Evolutionary conservation across 169 alveolate species (phyloP), one percentile per base, ranked within the genome.

Genomic region (Plasmodium inui): DNA sequence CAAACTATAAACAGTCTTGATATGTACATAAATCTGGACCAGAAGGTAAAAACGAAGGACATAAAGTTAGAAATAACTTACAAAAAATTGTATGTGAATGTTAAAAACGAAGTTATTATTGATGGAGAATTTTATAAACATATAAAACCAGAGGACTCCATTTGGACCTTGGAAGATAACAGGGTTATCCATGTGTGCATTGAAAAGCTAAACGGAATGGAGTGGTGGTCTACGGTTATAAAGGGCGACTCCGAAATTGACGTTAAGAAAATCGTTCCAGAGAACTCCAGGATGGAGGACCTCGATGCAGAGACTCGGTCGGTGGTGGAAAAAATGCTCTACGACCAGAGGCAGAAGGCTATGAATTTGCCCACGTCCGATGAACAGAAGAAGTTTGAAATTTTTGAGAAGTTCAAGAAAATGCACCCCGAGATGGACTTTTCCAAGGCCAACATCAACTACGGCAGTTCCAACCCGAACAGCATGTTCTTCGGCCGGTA

Each of bases 351-450:
- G 92, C 98, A 96, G 85, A 98, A 98, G 97, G 98, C 97, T 30
- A 96, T 94, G 97, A 99, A 99, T 55, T 85, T 98, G 50, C 99
- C 99, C 17, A 98, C 99, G 4, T 96, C 98, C 72, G 99, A 98
- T 34, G 99, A 98, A 90, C 96, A 96, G 84, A 97, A 97, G 82
- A 99, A 99, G 93, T 97, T 96, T 90, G 99, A 98, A 71, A 97
- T 98, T 83, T 97, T 99, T 57, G 99, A 98, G 76, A 98, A 96
- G 92, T 98, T 98, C 93, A 98, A 98, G 96, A 97, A 97, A 93
- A 98, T 99, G 55, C 99, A 99, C 92, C 99, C 99, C 0, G 99
- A 99, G 93, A 95, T 99, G 98, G 99, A 99, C 94, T 98, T 98
- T 96, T 98, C 99, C 14, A 98, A 98, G 70, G 99, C 99, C 6